Percentiles rank a stretch among this genome's conserved stretches.
Conservation (phyloP, 768 basidiomycete genomes). For the Rhizopogon rudus region DNA sequence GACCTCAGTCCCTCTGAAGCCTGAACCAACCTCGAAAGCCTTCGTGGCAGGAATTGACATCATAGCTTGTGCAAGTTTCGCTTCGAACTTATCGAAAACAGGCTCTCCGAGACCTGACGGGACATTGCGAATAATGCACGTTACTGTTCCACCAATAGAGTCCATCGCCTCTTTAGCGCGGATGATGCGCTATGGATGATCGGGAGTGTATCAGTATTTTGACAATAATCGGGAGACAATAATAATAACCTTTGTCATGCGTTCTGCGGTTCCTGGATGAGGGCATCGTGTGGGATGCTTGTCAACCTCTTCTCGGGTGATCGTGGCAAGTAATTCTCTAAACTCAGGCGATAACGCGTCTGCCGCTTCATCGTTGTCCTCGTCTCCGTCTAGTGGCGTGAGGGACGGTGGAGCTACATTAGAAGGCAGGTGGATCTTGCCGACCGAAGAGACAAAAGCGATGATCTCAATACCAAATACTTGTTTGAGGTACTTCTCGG, state of each 20-base stretch:
- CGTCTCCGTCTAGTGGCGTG: constrained; percentile 36
- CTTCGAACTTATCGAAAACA: constrained; percentile 98
- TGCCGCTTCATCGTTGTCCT: constrained; percentile 56
- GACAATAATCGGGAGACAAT: constrained; percentile 30
- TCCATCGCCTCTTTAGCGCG: constrained; percentile 87
- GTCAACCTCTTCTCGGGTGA: constrained; percentile 89
- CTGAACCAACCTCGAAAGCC: constrained; percentile 96
- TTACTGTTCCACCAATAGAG: constrained; percentile 97
- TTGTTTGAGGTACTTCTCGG: constrained; percentile 87
- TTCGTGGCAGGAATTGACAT: constrained; percentile 98
- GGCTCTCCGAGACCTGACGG: constrained; percentile 95
- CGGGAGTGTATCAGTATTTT: constrained; percentile 9
- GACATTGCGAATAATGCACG: constrained; percentile 89
- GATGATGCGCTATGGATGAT: constrained; percentile 69
- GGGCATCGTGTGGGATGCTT: constrained; percentile 86
- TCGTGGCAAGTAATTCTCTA: constrained; percentile 64
- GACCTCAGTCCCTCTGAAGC: constrained; percentile 91
- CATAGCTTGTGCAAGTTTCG: constrained; percentile 95
- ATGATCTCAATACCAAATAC: constrained; percentile 92
- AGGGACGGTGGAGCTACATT: constrained; percentile 37
- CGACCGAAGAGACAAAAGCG: constrained; percentile 95
- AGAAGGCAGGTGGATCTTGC: constrained; percentile 81
- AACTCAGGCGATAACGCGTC: constrained; percentile 86
- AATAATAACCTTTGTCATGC: constrained; percentile 75
- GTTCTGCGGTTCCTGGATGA: constrained; percentile 80